phyloP scores from a whole-genome alignment of 1,284 basidiomycete species.

The Phenoliferia sp. region DNA sequence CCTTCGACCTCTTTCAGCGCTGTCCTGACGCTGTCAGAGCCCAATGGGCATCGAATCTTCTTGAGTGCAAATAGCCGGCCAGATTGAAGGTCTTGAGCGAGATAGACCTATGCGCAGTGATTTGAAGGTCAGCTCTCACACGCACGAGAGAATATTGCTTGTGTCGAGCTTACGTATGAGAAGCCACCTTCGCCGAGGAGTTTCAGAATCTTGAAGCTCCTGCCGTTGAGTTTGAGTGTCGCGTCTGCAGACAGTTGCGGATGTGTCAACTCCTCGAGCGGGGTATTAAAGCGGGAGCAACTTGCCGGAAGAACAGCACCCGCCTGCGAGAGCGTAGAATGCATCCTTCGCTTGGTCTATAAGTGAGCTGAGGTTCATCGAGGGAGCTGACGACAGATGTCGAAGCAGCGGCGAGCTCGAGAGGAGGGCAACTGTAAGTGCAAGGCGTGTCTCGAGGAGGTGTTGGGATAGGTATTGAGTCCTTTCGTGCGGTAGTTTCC shows the following conservation, averaged over 20 bases:
- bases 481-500: no score
- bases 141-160: background rate
- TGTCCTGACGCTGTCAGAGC: constrained; percentile 29
- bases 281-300: no score
- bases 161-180: constrained; percentile 62
- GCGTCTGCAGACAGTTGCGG: no score
- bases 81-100: constrained; percentile 36
- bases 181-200: constrained; percentile 92
- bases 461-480: no score
- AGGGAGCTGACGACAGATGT: no score
- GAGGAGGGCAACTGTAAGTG: no score
- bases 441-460: no score
- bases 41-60: constrained; percentile 50
- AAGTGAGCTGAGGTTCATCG: constrained; percentile 38
- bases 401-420: no score
- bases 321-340: constrained; percentile 68
- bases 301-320: constrained; percentile 56
- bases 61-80: constrained; percentile 87
- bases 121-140: background rate
- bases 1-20: constrained; percentile 37
- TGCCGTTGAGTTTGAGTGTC: constrained; percentile 86
- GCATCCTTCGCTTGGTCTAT: constrained; percentile 73
- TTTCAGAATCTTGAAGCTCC: constrained; percentile 82
- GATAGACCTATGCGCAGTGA: constrained; percentile 49
- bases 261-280: no score